phyloP scores from a whole-genome alignment of 441 rosid genomes.

The Metrosideros polymorpha region DNA sequence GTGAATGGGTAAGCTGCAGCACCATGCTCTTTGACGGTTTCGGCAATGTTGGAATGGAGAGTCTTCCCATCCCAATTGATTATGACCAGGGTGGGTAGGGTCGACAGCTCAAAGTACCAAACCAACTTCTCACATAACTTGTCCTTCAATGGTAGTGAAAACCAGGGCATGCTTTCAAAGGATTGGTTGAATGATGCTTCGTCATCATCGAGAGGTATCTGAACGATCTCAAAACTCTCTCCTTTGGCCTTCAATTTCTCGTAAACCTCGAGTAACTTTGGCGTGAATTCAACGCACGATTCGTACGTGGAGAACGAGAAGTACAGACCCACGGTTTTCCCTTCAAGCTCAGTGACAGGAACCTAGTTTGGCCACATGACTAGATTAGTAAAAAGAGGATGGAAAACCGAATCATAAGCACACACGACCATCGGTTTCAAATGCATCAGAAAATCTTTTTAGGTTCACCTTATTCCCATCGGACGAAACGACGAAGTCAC shows the following conservation, averaged over 20 bases:
- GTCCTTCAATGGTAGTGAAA: conserved; percentile 2
- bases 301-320: not conserved
- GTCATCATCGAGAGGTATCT: not conserved
- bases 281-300: not conserved
- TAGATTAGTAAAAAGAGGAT: not conserved
- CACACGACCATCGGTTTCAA: not conserved
- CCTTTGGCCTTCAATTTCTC: not conserved
- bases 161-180: not conserved
- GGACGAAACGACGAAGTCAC: not conserved
- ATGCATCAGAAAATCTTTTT: not conserved
- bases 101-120: not conserved
- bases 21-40: not conserved
- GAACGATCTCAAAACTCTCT: conserved; percentile 3
- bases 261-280: not conserved
- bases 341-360: not conserved
- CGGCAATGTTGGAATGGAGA: not conserved
- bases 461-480: not conserved
- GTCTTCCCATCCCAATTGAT: not conserved
- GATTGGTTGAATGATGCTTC: not conserved
- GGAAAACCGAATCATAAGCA: not conserved
- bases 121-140: not conserved
- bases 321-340: conserved; percentile 1
- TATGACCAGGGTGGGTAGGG: not conserved
- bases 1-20: conserved; percentile 1
- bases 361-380: not conserved